A percentile compares a stretch with the other conserved stretches of the same genome.
Conservation (phyloP, 1,139 yeast genomes). For the Saccharomycopsis crataegensis region DNA sequence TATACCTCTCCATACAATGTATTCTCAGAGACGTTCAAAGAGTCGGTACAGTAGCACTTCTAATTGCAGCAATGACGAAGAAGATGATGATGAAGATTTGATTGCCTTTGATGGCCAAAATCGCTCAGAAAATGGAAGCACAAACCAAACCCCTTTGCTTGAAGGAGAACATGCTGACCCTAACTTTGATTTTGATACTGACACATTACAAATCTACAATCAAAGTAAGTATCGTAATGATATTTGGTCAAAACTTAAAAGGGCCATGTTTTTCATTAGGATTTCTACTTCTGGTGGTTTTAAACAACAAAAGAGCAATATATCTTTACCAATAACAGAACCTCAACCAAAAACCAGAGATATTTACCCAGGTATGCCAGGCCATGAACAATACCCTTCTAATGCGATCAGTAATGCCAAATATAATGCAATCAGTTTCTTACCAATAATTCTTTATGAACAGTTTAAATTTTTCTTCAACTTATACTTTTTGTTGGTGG, state of each 20-base stretch:
- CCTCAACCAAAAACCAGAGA: conserved; percentile 27
- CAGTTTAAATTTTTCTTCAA: conserved; percentile 97
- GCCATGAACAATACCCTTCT: conserved; percentile 44
- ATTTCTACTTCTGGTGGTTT: no score
- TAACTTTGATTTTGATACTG: no score
- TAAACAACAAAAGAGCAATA: no score
- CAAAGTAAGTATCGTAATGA: no score
- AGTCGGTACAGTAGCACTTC: background rate
- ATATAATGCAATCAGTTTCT: conserved; percentile 79
- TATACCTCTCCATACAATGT: conserved; percentile 19
- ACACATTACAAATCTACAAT: no score
- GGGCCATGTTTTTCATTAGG: no score
- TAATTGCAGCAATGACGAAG: background rate
- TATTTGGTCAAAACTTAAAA: no score
- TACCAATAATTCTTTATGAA: conserved; percentile 85
- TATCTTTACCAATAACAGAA: conserved; percentile 2
- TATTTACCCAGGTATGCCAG: conserved; percentile 35
- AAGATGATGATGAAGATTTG: conserved; percentile 14
- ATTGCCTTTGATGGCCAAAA: conserved; percentile 1
- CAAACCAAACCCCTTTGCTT: background rate
- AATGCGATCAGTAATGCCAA: conserved; percentile 93
- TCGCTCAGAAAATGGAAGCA: background rate
- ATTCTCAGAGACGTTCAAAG: background rate
- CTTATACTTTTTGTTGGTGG: conserved; percentile 83
- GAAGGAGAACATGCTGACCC: background rate